Base-by-base conservation (phyloP, 768 basidiomycete species). In the Zangia roseola region DNA sequence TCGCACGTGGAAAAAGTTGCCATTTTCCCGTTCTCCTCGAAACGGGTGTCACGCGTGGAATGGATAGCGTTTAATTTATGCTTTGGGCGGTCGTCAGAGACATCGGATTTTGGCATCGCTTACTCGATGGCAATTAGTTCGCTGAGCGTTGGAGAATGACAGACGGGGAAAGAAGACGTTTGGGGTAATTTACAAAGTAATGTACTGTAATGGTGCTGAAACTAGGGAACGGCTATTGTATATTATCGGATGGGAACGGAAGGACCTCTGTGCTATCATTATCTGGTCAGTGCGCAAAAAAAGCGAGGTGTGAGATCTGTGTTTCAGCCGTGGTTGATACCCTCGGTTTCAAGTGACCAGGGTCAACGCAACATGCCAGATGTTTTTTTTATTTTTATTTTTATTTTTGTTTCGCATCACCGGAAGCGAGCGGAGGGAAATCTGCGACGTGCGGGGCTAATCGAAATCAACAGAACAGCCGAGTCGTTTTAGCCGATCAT, bases 381-480 rank as follows among this genome's bases (percentile, higher is more conserved):
- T 24, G 20, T 6, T 40, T 21, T 33, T 28, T 47, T 42, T 43
- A 21, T 43, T 49, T 43, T 54, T 43, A 51, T 40, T 19, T 36
- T n/a, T n/a, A n/a, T n/a, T n/a, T n/a, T n/a, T n/a, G n/a, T n/a
- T n/a, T 43, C 52, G 39, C 52, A 45, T 46, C 33, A n/a, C 24
- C 60, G 61, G 60, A 61, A 57, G 58, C 58, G 62, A 57, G 50
- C 58, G 54, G 53, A 45, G 42, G 39, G 36, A 44, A 30, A 52
- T 46, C 43, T 44, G 43, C 30, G 34, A 30, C 6, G 17, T 13
- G 16, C 35, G 45, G 34, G 35, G 24, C 37, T 21, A 40, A 36
- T 37, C 31, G 34, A 33, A 40, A 36, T 37, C 31, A 39, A 33
- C 31, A 25, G 9, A 20, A 34, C 31, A 25, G 31, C 8, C 33